These are phyloP conservation scores for Allium cepa DNA, from an alignment of 106 monocot species.

Conservation along the genomic window DNA sequence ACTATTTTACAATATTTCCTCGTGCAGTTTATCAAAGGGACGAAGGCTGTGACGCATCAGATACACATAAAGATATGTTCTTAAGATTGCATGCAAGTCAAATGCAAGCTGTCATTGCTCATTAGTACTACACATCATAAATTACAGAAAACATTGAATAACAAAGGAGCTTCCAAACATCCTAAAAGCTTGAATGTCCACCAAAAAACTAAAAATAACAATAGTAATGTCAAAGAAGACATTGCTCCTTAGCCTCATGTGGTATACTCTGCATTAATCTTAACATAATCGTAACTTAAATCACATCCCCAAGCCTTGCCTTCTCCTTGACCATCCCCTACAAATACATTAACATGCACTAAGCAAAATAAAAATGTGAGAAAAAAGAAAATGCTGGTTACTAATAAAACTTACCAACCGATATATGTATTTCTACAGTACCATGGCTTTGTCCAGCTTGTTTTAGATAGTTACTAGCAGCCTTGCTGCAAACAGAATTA, in stretches of 20 bases:
- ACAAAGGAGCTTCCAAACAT: too few species aligned
- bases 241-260: slow-evolving; percentile 12
- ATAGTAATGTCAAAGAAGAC: too few species aligned
- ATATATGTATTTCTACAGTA: slow-evolving; percentile 70
- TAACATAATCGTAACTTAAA: slow-evolving; percentile 93
- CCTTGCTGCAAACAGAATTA: slow-evolving; percentile 23
- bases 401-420: slow-evolving; percentile 55
- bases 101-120: too few species aligned
- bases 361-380: neutral
- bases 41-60: too few species aligned
- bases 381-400: neutral
- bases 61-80: too few species aligned
- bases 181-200: too few species aligned
- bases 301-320: slow-evolving; percentile 96
- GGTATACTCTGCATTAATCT: slow-evolving; percentile 97
- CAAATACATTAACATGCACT: neutral
- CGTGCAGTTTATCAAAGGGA: too few species aligned
- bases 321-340: slow-evolving; percentile 54
- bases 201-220: too few species aligned
- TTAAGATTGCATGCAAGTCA: too few species aligned
- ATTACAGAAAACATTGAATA: too few species aligned
- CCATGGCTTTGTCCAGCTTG: slow-evolving; percentile 78
- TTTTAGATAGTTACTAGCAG: slow-evolving; percentile 77
- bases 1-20: too few species aligned
- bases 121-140: too few species aligned